These are phyloP conservation scores for Pleomassaria siparia DNA, from an alignment of 2,329 filamentous ascomycete species.

Conservation along the genomic window DNA sequence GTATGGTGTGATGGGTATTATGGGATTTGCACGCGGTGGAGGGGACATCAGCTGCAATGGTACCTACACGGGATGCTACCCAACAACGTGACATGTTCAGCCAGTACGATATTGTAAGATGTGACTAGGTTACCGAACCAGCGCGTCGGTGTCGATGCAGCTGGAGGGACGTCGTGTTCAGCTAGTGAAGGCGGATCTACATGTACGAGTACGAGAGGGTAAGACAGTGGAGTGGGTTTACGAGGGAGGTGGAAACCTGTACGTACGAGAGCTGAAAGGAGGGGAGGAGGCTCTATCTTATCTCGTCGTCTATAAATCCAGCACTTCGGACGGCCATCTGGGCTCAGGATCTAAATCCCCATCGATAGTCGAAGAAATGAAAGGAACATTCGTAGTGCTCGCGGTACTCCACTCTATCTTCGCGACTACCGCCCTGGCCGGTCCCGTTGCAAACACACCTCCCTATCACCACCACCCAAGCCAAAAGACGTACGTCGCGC, in stretches of 20 bases:
- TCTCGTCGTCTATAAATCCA: no score
- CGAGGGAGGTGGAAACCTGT: background rate
- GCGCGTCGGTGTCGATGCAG: background rate
- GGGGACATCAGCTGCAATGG: background rate
- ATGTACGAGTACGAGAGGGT: no score
- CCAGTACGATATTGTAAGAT: no score
- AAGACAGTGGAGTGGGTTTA: background rate
- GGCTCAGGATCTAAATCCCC: no score
- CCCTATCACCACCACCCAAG: conserved; percentile 4
- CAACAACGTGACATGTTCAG: no score
- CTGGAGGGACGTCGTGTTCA: background rate
- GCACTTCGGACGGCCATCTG: no score
- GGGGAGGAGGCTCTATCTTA: no score
- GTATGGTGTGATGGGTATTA: background rate
- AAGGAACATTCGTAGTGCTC: no score
- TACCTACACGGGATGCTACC: background rate
- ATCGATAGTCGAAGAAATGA: no score
- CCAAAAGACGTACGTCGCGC: conserved; percentile 12
- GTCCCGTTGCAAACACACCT: conserved; percentile 3
- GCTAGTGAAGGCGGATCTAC: background rate
- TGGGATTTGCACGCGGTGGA: no score
- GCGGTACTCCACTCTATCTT: background rate
- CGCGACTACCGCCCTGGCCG: conserved; percentile 6
- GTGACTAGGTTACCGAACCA: conserved; percentile 3
- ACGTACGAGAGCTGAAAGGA: background rate